Base-by-base conservation (phyloP, 2,329 filamentous ascomycete genomes). In the Ophiostoma himal-ulmi region DNA sequence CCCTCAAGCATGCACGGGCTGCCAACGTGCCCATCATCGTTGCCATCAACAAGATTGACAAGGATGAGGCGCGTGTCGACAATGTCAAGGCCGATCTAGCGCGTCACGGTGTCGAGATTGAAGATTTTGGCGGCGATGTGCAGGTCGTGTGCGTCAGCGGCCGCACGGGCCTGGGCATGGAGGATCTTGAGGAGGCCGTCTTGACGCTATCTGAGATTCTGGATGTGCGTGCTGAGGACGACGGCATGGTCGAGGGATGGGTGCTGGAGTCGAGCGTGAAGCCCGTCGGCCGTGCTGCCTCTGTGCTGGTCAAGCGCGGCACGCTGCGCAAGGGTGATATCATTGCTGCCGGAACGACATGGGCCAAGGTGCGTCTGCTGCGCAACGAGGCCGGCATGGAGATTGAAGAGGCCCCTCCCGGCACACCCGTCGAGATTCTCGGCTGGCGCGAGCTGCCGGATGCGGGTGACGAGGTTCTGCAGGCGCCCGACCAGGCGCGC, bases 21-120 rank as follows among this genome's bases (percentile, higher is more conserved):
- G 92, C 95, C 68, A 90, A 91, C 72, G 95, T 98, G 0, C 94
- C 95, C 5, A 94, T 99, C 68, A 97, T 99, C 71, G 95, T 99
- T 68, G 96, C 96, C 20, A 94, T 98, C 81, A 99, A 95, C 83
- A 99, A 99, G 81, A 87, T 97, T 68, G 95, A 99, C 81, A 97
- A 95, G 80, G 88, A 91, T 72, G 90, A 92, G 72, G 89, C 91
- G 5, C 88, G 93, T 68, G 81, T 93, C 13, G 91, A 97, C 60
- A 86, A 88, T 67, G 94, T 98, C 73, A 98, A 98, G 81, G 84
- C 89, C 70, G 95, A 98, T 78, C 88, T 99, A 34, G 88, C 91
- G 10, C 84, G 88, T 1, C 85, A 97, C 76, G 93, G 91, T 8
- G 88, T 99, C 39, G 91, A 97, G 75, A 91, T 99, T 70, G 95